Base-by-base conservation (phyloP, 768 basidiomycete species). In the Leccinum sublutescens region DNA sequence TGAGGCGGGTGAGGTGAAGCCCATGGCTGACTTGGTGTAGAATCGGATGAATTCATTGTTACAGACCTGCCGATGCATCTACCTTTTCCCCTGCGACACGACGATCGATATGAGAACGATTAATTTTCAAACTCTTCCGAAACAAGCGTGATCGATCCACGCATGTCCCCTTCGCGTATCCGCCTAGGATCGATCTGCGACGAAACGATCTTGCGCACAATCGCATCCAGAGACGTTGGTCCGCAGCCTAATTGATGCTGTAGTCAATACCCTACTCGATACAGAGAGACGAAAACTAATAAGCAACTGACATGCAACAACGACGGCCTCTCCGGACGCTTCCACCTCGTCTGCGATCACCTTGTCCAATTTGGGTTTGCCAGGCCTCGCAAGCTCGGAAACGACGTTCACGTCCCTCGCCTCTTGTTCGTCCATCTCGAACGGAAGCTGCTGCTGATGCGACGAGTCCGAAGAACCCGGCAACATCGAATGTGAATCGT, bases 91-190 rank as follows among this genome's bases (percentile, higher is more conserved):
- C 21, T 12, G 4, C 31, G 15, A 33, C 19, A 29, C 11, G 11
- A 45, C 15, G 17, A 38, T 45, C 12, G 14, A 34, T 8, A 25
- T 25, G 6, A 25, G 51, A 17, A 38, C 2, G 12, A 17, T 80
- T 70, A 89, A 64, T 81, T 84, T 57, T 82, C 82, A 66, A 87
- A 88, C 62, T 90, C 86, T 66, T 90, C 88, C 2, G 84, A 84
- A 31, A 87, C 78, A 54, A 89, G 78, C 29, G 80, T 72, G 56
- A 90, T 82, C 21, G 76, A 79, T 17, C 87, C 85, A 38, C 82
- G 79, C 71, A 78, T 76, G 69, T 87, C 85, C 3, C 85, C 87
- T 50, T 75, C 72, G 58, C 78, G 65, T 59, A 87, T 76, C 57
- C 80, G 78, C 31, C 63, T 64, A 21, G 86, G 83, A 67, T 83